Evolutionary conservation across 2,329 filamentous ascomycete genomes (phyloP).

Genomic region (Leptosphaerulina australis): DNA sequence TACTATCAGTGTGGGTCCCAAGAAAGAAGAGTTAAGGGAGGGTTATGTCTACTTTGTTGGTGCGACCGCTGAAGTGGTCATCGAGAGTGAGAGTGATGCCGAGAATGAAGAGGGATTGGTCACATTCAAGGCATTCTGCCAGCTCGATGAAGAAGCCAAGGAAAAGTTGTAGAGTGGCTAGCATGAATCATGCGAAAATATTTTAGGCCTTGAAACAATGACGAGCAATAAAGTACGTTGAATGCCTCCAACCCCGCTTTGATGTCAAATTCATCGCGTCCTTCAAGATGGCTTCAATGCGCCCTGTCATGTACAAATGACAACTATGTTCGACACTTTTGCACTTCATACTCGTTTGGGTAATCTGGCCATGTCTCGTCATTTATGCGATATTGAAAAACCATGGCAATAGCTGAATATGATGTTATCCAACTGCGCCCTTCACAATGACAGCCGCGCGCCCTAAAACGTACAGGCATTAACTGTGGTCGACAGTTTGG

Average conservation of each 20-base stretch:
- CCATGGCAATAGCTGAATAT: too few species aligned
- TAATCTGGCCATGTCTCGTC: neutral
- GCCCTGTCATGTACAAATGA: conserved; percentile 2
- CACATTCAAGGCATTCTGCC: conserved; percentile 93
- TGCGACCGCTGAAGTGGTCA: conserved; percentile 79
- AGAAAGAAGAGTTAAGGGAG: conserved; percentile 68
- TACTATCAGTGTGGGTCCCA: conserved; percentile 83
- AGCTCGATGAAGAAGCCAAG: conserved; percentile 59
- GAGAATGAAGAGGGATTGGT: conserved; percentile 68
- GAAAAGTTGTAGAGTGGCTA: conserved; percentile 32
- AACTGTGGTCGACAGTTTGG: conserved; percentile 6
- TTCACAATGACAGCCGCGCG: conserved; percentile 12
- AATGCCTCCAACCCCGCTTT: too few species aligned
- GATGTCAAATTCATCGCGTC: neutral
- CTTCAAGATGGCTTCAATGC: neutral
- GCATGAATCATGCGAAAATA: too few species aligned
- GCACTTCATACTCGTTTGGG: neutral
- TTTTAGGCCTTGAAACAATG: neutral
- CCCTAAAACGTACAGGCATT: conserved; percentile 4
- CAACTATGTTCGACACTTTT: neutral
- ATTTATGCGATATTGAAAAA: too few species aligned
- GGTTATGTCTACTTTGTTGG: conserved; percentile 70
- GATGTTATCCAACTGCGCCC: neutral
- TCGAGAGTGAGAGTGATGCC: conserved; percentile 68
- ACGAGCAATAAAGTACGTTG: too few species aligned